Evolutionary conservation across 345 rosid species (phyloP).

Genomic region (Clausena lansium): DNA sequence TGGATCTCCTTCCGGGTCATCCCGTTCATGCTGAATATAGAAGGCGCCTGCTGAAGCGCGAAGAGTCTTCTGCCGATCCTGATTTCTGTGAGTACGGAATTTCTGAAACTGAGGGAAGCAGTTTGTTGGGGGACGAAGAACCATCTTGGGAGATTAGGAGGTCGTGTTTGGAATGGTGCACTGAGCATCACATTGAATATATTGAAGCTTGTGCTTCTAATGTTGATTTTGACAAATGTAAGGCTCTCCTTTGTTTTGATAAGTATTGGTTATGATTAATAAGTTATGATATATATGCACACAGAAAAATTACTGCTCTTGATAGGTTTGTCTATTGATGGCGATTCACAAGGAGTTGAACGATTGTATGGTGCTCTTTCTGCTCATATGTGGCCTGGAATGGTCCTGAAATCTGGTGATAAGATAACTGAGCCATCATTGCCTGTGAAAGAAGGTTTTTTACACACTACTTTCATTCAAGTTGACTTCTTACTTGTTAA

Average conservation of each 20-base stretch:
- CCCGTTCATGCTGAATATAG: slow-evolving; percentile 77
- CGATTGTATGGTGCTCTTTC: slow-evolving; percentile 89
- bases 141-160: slow-evolving; percentile 45
- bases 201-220: slow-evolving; percentile 88
- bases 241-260: slow-evolving; percentile 20
- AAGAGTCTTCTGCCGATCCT: slow-evolving; percentile 30
- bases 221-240: slow-evolving; percentile 81
- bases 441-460: slow-evolving; percentile 57
- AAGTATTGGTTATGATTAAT: background rate
- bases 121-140: slow-evolving; percentile 61
- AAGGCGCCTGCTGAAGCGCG: slow-evolving; percentile 45
- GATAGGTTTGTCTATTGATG: slow-evolving; percentile 85
- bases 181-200: slow-evolving; percentile 65
- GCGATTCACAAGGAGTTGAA: slow-evolving; percentile 93
- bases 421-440: slow-evolving; percentile 58
- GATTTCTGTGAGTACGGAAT: slow-evolving; percentile 55
- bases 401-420: slow-evolving; percentile 80
- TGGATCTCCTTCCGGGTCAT: slow-evolving; percentile 69
- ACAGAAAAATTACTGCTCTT: slow-evolving; percentile 3
- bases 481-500: slow-evolving; percentile 16
- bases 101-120: slow-evolving; percentile 70
- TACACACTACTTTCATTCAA: slow-evolving; percentile 4
- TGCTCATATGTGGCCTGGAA: slow-evolving; percentile 98
- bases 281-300: background rate
- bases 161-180: slow-evolving; percentile 82